These are phyloP conservation scores for Myxozyma melibiosi DNA, from an alignment of 805 yeast species.

Conservation along the genomic window DNA sequence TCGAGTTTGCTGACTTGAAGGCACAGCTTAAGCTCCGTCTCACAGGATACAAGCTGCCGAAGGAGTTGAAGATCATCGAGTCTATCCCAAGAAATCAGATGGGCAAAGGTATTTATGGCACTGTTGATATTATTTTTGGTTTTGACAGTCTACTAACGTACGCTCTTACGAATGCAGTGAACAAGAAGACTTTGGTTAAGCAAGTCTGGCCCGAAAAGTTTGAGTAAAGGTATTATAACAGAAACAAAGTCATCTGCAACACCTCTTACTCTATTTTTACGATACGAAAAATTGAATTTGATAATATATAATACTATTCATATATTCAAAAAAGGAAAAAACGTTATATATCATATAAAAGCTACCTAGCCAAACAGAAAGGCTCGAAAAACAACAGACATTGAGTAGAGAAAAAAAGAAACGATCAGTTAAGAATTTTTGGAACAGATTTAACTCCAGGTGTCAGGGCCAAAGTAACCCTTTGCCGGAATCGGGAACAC, in stretches of 20 bases:
- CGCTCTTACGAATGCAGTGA: constrained; percentile 22
- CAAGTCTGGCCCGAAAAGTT: constrained; percentile 34
- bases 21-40: constrained; percentile 34
- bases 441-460: too few relatives aligned
- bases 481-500: constrained; percentile 32
- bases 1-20: constrained; percentile 34
- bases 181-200: constrained; percentile 40
- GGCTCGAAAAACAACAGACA: too few relatives aligned
- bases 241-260: too few relatives aligned
- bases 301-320: too few relatives aligned
- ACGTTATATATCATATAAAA: too few relatives aligned
- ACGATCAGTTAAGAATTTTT: too few relatives aligned
- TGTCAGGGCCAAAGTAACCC: constrained; percentile 40
- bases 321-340: too few relatives aligned
- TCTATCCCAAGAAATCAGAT: constrained; percentile 42
- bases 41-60: constrained; percentile 42
- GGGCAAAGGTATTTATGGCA: constrained; percentile 39
- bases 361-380: too few relatives aligned
- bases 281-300: background rate
- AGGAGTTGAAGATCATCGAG: constrained; percentile 38
- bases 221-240: background rate
- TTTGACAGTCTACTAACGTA: background rate
- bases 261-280: too few relatives aligned
- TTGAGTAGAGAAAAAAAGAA: too few relatives aligned
- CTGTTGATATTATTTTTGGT: background rate